Base-by-base conservation (phyloP, 768 basidiomycete genomes). In the Pleurotus tuber-regium region DNA sequence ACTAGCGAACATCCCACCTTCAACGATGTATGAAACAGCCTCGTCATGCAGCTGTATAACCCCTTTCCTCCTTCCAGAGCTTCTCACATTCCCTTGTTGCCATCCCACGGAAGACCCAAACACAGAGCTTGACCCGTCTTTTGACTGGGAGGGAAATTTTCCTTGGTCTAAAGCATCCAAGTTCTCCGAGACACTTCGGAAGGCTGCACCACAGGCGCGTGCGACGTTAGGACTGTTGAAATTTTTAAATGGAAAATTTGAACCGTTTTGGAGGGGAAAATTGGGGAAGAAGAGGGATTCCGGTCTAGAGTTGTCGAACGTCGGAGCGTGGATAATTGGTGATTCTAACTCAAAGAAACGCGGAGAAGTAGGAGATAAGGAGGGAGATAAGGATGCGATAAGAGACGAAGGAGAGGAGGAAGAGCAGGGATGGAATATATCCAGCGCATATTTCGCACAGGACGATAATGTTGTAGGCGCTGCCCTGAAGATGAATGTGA, bases 241-340 rank as follows among this genome's bases (percentile, higher is more conserved):
- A 31, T 69, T 59, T 46, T 54, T 75, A 9, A 63, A 61, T 46
- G 66, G 69, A 24, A 57, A 64, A 36, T 67, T 66, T 49, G 60
- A 58, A 23, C 55, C 51, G 3, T 74, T 53, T 53, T 60, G 67
- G 43, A 48, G 38, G 7, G 62, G 63, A 1, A 60, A 60, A 54
- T 48, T 70, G 14, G 70, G 68, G 12, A 62, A 58, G 54, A 71
- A 72, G 56, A 61, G 74, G 21, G 54, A 51, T 4, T 57, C 14
- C 14, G 65, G 64, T 26, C 47, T 75, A 14, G 67, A 68, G 53
- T 44, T 75, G 9, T 74, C 73, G n/a, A 76, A 76, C 56, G 44
- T 70, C 11, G 73, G 73, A 19, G 29, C 30, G 3, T 48, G 46
- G 46, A 33, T 31, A 21, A 14, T 48, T 14, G n/a, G 21, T 16